Percentiles rank a stretch among this genome's conserved stretches.
Evolutionary conservation across 2,329 filamentous ascomycete species (phyloP).

Genomic region (Nakataea oryzae): DNA sequence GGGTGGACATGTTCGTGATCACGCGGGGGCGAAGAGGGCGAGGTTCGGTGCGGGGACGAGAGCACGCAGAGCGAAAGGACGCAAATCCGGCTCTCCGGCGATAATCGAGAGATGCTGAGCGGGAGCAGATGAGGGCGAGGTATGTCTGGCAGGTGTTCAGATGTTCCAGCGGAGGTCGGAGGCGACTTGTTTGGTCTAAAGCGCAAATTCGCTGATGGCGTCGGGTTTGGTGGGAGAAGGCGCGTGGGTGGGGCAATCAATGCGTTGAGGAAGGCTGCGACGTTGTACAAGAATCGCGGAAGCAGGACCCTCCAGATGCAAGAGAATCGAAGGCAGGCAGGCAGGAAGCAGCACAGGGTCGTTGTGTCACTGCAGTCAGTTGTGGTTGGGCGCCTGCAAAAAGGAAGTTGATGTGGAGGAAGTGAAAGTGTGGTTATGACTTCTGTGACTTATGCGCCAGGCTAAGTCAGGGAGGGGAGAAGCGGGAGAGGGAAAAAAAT

Average conservation of each 20-base stretch:
- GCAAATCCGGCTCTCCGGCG: not conserved
- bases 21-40: not conserved
- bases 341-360: not conserved
- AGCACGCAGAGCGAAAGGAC: not conserved
- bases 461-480: not conserved
- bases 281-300: not conserved
- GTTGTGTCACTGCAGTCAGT: not conserved
- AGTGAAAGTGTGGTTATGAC: not conserved
- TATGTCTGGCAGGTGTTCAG: not conserved
- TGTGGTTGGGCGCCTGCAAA: not conserved
- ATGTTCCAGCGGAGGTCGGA: not conserved
- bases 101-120: not conserved
- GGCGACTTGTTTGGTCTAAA: not conserved
- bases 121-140: not conserved
- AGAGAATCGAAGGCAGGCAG: not conserved
- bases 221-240: not conserved
- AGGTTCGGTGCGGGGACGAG: not conserved
- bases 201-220: not conserved
- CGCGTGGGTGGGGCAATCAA: conserved; percentile 4
- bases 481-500: not conserved
- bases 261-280: not conserved
- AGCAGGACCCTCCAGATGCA: not conserved
- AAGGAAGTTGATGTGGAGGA: not conserved
- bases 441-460: conserved; percentile 1
- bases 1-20: conserved; percentile 30